Percentiles rank a stretch among this genome's conserved stretches.
These are phyloP conservation scores for Babesia bovis DNA, from an alignment of 169 alveolate species.

Conservation along the genomic window DNA sequence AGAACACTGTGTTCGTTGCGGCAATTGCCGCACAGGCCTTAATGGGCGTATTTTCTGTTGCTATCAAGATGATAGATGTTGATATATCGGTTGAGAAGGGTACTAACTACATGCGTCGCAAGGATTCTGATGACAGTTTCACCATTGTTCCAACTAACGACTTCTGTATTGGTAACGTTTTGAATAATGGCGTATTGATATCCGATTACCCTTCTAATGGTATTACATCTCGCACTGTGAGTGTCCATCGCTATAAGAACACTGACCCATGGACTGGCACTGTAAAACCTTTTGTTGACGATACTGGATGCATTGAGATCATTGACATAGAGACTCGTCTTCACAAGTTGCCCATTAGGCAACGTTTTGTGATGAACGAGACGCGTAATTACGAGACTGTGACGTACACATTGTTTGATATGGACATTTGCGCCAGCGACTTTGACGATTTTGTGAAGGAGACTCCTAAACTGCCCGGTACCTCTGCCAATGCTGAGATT, in stretches of 20 bases:
- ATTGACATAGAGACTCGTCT: conserved; percentile 37
- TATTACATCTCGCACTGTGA: not conserved
- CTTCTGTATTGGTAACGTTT: conserved; percentile 11
- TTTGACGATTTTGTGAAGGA: not conserved
- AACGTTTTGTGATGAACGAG: not conserved
- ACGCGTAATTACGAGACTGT: conserved; percentile 8
- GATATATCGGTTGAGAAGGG: not conserved
- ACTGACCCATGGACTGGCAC: not conserved
- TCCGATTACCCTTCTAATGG: not conserved
- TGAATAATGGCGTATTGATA: not conserved
- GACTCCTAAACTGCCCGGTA: not conserved
- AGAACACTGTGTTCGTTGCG: not conserved
- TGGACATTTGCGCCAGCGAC: conserved; percentile 35
- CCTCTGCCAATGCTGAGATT: not conserved
- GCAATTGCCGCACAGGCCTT: not conserved
- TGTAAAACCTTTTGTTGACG: not conserved
- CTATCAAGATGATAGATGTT: not conserved
- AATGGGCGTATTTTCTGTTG: not conserved
- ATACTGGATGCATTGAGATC: not conserved
- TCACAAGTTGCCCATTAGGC: conserved; percentile 7
- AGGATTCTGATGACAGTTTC: not conserved
- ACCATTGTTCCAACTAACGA: not conserved
- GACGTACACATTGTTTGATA: conserved; percentile 4
- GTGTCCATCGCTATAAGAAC: not conserved
- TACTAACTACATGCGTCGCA: not conserved